Base-by-base conservation (phyloP, 1,139 yeast genomes). In the Saccharomyces pastorianus region DNA sequence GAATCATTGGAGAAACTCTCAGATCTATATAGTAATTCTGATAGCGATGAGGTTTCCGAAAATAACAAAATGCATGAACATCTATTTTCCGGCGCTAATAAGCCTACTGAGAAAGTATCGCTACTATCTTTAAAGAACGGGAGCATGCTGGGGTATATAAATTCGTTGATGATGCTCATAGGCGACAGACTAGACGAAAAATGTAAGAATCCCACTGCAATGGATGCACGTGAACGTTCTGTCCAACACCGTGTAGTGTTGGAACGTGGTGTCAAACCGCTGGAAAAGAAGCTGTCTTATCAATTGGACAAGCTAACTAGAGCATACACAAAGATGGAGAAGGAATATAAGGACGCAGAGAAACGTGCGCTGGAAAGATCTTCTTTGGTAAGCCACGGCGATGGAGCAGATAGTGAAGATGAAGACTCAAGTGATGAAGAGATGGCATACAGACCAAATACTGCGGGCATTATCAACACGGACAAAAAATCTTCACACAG, bases 231-330 rank as follows among this genome's bases (percentile, higher is more conserved):
- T 27, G 75, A 79, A 59, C 76, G 76, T 38, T 73, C 88, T 2
- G 80, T 90, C 17, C 77, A 78, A 13, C 95, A 89, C 62, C 76
- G 99, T 64, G 89, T 89, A 6, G 80, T 83, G 1, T 71, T 95
- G 60, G 99, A 93, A 68, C 85, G 91, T 70, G 99, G 99, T 54
- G 79, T 95, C 47, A 88, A 88, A 69, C 93, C 96, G 1, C 75
- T 93, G 58, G 99, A 93, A 67, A 84, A 87, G 72, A 89, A 89
- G 68, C 73, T 95, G 56, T 77, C 81, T 32, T 93, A 93, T 68
- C 99, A 93, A 72, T 76, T 93, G 55, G 97, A 93, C 65, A 93
- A 93, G 71, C 82, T 90, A 76, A 79, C 88, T 17, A 78, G 91
- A 61, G 84, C 95, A 4, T 88, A 86, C 68, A 79, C 78, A 54